Evolutionary conservation across 345 rosid species (phyloP), one percentile per base, ranked within the genome.

Genomic region (Citrus sp.): DNA sequence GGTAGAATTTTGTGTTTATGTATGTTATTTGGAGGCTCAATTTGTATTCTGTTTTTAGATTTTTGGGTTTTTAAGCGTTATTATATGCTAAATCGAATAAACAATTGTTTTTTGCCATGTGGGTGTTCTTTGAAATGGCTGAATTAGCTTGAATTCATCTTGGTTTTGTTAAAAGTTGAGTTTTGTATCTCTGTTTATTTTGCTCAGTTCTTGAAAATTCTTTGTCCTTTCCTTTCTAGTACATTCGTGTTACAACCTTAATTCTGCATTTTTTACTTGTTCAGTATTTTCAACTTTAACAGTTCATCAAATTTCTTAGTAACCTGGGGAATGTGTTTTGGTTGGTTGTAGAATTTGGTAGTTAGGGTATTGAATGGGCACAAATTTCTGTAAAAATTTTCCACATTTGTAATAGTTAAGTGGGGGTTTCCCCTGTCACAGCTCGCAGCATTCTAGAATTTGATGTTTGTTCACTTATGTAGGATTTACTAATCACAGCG

Each of bases 11-110:
- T 30, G 42, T 54, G 58, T 54, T 19, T 54, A 6, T 5, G 51
- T 5, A 7, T 32, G 59, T 62, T 74, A 58, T 1, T 46, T 64
- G 77, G 70, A 19, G 59, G 22, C 8, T 13, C 18, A 32, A 67
- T 13, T 49, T 62, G 7, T 42, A 18, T 2, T 34, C 42, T 58
- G n/a, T 56, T 32, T 9, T 60, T 7, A 61, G 42, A 51, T 14
- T 30, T 46, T 77, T 73, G 19, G 75, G 66, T 5, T 62, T 63
- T 65, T 7, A n/a, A 56, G 21, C 24, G 67, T 21, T 80, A 18
- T 42, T 42, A 38, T 74, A 49, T 73, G 73, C 38, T 79, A 38
- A 73, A 66, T 74, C 77, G 78, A 70, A 72, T 51, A 30, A 38
- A 66, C 59, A 40, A 61, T 42, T 73, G 1, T 13, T 37, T 68